Evolutionary conservation across 495 filamentous ascomycete genomes (phyloP).

Genomic region (Thozetella sp.): DNA sequence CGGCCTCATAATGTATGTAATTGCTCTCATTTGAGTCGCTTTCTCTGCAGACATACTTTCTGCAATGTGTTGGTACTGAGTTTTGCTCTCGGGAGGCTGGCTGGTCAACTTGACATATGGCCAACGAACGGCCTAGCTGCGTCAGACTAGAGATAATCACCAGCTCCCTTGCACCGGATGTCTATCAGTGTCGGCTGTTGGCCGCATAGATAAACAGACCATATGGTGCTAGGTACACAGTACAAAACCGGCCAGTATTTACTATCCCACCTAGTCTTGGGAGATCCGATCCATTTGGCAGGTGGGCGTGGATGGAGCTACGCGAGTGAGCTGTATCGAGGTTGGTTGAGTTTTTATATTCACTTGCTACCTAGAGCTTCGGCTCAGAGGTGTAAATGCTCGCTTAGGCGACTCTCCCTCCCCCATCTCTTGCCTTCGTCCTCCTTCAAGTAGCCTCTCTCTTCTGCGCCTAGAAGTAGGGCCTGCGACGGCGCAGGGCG

Average conservation of each 20-base stretch:
- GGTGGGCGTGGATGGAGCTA: neutral
- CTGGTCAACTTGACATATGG: no score
- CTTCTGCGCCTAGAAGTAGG: neutral
- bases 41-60: neutral
- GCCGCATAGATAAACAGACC: no score
- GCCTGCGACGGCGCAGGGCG: neutral
- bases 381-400: constrained; percentile 1
- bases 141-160: no score
- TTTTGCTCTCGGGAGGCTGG: no score
- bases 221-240: no score
- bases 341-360: neutral
- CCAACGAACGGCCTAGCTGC: no score
- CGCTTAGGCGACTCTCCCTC: neutral
- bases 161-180: no score
- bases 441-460: neutral
- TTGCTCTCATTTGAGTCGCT: neutral
- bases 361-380: neutral
- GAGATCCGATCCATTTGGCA: neutral
- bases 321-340: neutral
- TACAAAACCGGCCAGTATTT: no score
- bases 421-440: neutral
- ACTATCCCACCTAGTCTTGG: no score
- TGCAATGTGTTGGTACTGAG: no score
- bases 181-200: no score
- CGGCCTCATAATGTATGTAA: neutral